Conservation (phyloP, 83 land plant species). For the Thuja plicata region DNA sequence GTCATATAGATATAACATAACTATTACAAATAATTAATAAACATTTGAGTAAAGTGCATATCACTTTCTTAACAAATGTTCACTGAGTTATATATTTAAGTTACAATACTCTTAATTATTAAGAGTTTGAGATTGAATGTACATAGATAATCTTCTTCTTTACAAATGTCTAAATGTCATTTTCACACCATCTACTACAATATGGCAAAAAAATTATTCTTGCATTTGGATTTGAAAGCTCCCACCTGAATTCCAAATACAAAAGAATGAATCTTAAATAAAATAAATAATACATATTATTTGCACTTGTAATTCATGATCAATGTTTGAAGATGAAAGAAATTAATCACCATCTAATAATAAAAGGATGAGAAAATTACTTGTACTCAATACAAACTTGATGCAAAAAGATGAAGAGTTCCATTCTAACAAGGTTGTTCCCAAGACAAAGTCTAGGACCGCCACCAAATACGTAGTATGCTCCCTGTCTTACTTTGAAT, state of each 20-base stretch:
- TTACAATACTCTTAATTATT: too few relatives aligned
- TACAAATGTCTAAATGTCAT: background rate
- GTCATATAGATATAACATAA: too few relatives aligned
- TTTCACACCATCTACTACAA: background rate
- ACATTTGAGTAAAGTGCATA: too few relatives aligned
- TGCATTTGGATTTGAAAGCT: background rate
- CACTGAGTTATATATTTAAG: too few relatives aligned
- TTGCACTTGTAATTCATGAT: background rate
- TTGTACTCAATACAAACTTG: background rate
- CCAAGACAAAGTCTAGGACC: slow-evolving; percentile 15
- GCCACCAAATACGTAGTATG: slow-evolving; percentile 4
- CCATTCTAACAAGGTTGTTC: slow-evolving; percentile 14
- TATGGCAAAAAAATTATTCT: background rate
- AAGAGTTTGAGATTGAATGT: too few relatives aligned
- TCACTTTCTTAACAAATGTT: too few relatives aligned
- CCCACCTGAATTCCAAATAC: background rate
- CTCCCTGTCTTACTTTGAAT: background rate
- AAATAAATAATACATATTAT: background rate
- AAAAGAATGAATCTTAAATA: background rate
- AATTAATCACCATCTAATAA: background rate
- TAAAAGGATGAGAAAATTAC: background rate
- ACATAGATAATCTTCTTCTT: too few relatives aligned
- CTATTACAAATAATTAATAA: too few relatives aligned
- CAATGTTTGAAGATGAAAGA: background rate
- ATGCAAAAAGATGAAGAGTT: slow-evolving; percentile 13